Percentiles rank a stretch among this genome's conserved stretches.
Conservation (phyloP, 768 basidiomycete genomes). For the Auriscalpium microsporum region DNA sequence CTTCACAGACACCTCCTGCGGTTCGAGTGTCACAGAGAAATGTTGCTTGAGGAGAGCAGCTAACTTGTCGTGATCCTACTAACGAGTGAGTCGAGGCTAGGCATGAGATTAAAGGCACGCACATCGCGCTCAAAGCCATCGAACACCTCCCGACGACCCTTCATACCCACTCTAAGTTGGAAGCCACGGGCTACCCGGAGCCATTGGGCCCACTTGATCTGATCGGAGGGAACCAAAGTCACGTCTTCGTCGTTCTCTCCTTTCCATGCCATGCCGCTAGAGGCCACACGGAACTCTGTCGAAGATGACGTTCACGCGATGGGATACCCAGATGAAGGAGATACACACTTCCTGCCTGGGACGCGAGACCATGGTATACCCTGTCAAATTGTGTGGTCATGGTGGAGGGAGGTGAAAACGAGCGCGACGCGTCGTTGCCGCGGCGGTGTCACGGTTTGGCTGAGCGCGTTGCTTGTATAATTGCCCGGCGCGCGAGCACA, state of each 20-base stretch:
- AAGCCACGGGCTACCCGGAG: slow-evolving; percentile 86
- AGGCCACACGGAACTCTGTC: slow-evolving; percentile 78
- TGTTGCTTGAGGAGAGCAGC: too few relatives aligned
- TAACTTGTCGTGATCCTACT: too few relatives aligned
- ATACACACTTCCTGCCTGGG: slow-evolving; percentile 76
- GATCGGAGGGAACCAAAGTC: slow-evolving; percentile 52
- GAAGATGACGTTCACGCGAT: slow-evolving; percentile 2
- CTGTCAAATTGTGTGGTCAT: slow-evolving; percentile 81
- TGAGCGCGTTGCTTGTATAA: slow-evolving; percentile 1
- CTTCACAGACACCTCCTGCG: too few relatives aligned
- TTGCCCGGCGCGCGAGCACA: too few relatives aligned
- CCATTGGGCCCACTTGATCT: slow-evolving; percentile 90
- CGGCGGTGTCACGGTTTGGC: too few relatives aligned
- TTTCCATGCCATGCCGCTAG: slow-evolving; percentile 93
- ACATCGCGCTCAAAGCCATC: slow-evolving; percentile 93
- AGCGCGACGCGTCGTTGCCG: slow-evolving; percentile 15
- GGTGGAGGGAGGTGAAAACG: slow-evolving; percentile 18
- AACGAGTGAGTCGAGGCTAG: too few relatives aligned
- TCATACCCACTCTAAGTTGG: slow-evolving; percentile 78
- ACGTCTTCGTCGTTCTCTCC: slow-evolving; percentile 59
- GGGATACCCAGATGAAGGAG: not conserved
- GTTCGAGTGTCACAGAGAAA: too few relatives aligned
- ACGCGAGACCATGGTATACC: slow-evolving; percentile 66
- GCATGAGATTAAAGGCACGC: slow-evolving; percentile 17
- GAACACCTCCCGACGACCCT: slow-evolving; percentile 74